A percentile compares a stretch with the other conserved stretches of the same genome.
phyloP scores from a whole-genome alignment of 257 asterid genomes.

The Verbena officinalis region DNA sequence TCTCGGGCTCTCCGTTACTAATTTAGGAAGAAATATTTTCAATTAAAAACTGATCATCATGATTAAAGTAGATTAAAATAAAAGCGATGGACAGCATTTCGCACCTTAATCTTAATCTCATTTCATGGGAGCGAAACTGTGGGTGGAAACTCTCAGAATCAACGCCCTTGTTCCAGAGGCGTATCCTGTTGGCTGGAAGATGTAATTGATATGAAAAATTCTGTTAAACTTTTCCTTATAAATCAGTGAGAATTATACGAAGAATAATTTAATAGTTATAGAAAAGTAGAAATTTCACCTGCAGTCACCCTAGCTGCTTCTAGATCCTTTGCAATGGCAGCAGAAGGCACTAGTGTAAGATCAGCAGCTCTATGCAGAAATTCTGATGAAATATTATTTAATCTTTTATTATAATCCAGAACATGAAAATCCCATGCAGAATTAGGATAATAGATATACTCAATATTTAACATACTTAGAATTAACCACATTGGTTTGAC shows the following conservation, averaged over 20 bases:
- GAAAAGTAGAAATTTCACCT: constrained; percentile 48
- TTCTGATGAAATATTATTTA: constrained; percentile 47
- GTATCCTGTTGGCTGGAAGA: constrained; percentile 68
- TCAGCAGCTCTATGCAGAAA: constrained; percentile 97
- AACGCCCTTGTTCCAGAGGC: constrained; percentile 97
- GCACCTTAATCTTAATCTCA: constrained; percentile 79
- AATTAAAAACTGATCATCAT: neutral
- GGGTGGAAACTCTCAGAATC: constrained; percentile 96
- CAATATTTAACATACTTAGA: constrained; percentile 69
- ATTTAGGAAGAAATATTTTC: constrained; percentile 1
- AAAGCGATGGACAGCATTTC: neutral
- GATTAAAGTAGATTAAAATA: neutral
- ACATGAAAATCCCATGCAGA: constrained; percentile 2
- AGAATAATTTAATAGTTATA: neutral
- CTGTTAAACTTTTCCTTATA: neutral
- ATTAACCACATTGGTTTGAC: constrained; percentile 95
- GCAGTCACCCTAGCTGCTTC: constrained; percentile 79
- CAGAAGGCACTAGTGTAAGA: constrained; percentile 93
- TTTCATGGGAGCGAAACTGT: constrained; percentile 60
- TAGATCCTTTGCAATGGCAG: constrained; percentile 91
- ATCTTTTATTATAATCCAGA: constrained; percentile 18
- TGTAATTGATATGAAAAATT: neutral
- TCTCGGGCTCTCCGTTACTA: constrained; percentile 88
- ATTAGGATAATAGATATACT: constrained; percentile 11
- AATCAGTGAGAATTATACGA: neutral